Percentiles rank a stretch among this genome's conserved stretches.
Evolutionary conservation across 208 protist genomes (phyloP).

Genomic region (Crithidia fasciculata): DNA sequence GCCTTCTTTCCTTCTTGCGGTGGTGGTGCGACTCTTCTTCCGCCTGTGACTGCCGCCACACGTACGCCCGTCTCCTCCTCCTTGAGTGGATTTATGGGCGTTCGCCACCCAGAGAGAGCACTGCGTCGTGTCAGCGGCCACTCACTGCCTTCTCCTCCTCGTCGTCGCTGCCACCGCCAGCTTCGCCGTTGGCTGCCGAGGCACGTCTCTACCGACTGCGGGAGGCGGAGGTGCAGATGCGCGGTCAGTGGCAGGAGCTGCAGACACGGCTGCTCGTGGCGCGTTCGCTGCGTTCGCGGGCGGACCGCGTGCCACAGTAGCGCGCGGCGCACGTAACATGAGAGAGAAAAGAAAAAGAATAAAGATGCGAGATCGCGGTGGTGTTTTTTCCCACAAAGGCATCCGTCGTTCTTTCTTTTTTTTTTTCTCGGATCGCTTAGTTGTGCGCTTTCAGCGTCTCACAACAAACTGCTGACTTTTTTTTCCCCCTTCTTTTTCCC

Average conservation of each 20-base stretch:
- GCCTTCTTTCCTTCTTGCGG: too few relatives aligned
- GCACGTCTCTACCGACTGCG: constrained; percentile 1
- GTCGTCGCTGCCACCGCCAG: not conserved
- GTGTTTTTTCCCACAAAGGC: not conserved
- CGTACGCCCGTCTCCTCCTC: too few relatives aligned
- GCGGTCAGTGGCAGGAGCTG: constrained; percentile 13
- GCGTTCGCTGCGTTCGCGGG: not conserved
- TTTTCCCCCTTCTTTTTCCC: not conserved
- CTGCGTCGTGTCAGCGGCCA: not conserved
- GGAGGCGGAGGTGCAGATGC: constrained; percentile 6
- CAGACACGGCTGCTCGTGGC: constrained; percentile 4
- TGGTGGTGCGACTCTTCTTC: too few relatives aligned
- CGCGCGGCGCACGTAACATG: too few relatives aligned
- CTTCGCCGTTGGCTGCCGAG: not conserved
- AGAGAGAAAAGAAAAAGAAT: not conserved
- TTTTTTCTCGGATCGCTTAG: not conserved
- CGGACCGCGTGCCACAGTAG: not conserved
- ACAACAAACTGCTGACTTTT: not conserved
- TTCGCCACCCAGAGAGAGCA: too few relatives aligned
- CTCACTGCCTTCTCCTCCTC: not conserved
- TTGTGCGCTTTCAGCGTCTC: not conserved
- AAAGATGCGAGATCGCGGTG: not conserved
- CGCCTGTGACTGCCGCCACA: too few relatives aligned
- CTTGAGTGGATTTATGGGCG: too few relatives aligned
- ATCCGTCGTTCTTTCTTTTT: not conserved